phyloP scores from a whole-genome alignment of 2,329 filamentous ascomycete species.

The Aspergillus ustus region DNA sequence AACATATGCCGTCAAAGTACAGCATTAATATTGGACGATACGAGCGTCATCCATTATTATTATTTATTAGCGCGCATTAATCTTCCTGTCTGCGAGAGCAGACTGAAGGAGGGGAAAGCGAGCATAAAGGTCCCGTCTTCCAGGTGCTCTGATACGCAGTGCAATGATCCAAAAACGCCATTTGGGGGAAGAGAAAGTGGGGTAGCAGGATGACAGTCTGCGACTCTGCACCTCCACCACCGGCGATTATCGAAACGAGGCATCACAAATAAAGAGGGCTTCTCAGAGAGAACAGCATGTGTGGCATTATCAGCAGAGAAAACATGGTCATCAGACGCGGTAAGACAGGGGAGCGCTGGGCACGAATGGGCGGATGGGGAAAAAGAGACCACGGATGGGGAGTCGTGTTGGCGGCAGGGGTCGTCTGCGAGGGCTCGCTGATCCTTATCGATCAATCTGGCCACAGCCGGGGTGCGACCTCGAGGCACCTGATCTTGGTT shows the following conservation, averaged over 20 bases:
- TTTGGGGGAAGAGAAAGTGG: background rate
- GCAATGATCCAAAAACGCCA: conserved; percentile 2
- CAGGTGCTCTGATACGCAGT: background rate
- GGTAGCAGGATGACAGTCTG: background rate
- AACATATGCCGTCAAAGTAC: background rate
- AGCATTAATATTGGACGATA: background rate
- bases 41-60: background rate
- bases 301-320: background rate
- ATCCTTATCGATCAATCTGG: conserved; percentile 2
- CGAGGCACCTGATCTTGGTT: background rate
- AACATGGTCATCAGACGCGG: background rate
- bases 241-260: background rate
- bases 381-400: background rate
- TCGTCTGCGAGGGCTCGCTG: conserved; percentile 3
- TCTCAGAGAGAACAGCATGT: background rate
- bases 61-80: background rate
- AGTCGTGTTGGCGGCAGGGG: background rate
- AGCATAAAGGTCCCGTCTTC: background rate
- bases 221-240: background rate
- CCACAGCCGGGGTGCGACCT: background rate
- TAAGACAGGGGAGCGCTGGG: background rate
- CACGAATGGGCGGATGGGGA: background rate
- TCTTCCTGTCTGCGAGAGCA: background rate
- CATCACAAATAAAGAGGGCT: background rate
- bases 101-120: background rate